phyloP scores from a whole-genome alignment of 2,329 filamentous ascomycete species.

The Alternaria hordeiaustralica region DNA sequence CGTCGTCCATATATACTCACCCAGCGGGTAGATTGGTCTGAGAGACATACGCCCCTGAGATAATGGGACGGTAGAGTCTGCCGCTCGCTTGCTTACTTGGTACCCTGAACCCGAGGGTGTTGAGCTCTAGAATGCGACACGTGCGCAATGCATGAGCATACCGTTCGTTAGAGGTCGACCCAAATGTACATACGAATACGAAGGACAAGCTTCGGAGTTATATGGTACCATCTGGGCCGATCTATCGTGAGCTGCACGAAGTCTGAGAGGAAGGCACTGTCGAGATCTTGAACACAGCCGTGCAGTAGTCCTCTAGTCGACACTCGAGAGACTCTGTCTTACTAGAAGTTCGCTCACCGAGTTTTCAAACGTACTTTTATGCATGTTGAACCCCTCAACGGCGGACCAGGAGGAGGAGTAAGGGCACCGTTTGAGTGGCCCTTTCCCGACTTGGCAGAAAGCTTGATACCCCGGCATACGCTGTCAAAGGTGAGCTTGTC shows the following conservation, averaged over 20 bases:
- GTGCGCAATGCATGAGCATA: slow-evolving; percentile 4
- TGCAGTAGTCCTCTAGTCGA: not conserved
- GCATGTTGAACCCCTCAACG: not conserved
- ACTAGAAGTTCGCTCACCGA: not conserved
- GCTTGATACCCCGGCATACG: not conserved
- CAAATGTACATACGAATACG: slow-evolving; percentile 1
- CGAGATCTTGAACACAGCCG: not conserved
- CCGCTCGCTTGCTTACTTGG: slow-evolving; percentile 13
- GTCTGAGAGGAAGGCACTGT: not conserved
- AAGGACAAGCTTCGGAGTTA: not conserved
- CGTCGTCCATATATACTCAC: slow-evolving; percentile 18
- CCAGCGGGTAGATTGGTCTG: not conserved
- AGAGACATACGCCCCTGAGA: slow-evolving; percentile 17
- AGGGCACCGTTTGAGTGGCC: not conserved
- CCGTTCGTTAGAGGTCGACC: not conserved
- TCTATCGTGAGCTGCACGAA: not conserved
- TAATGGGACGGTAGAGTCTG: slow-evolving; percentile 16
- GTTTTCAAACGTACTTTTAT: not conserved
- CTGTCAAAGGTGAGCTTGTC: not conserved
- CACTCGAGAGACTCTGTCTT: not conserved
- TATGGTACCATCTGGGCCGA: not conserved
- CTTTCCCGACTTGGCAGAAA: not conserved
- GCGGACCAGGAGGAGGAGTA: not conserved
- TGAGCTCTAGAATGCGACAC: slow-evolving; percentile 10
- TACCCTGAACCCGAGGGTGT: not conserved